A percentile compares a stretch with the other conserved stretches of the same genome.
phyloP scores from a whole-genome alignment of 164 flowering plant genomes.

The Tetracentron sinense region DNA sequence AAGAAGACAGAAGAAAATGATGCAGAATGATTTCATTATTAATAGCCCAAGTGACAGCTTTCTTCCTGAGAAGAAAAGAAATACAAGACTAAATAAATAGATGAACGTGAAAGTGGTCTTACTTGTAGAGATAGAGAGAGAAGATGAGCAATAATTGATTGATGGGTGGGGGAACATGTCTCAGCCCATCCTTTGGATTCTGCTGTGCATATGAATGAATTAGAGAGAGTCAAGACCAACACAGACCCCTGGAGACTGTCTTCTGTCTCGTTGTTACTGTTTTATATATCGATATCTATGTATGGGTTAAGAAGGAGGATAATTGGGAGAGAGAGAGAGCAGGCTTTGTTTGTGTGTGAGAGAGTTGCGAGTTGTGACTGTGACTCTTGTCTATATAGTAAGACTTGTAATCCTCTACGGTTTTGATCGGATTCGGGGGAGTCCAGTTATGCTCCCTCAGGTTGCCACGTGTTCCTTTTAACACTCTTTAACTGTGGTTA shows the following conservation, averaged over 20 bases:
- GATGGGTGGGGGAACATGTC: constrained; percentile 29
- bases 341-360: too few species aligned
- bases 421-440: too few species aligned
- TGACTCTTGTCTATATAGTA: too few species aligned
- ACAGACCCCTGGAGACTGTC: constrained; percentile 6
- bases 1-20: constrained; percentile 30
- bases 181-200: constrained; percentile 29
- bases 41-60: background rate
- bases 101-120: background rate
- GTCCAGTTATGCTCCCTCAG: too few species aligned
- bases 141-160: constrained; percentile 25
- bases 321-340: too few species aligned
- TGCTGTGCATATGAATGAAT: constrained; percentile 11
- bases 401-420: too few species aligned
- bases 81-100: constrained; percentile 21
- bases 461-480: too few species aligned
- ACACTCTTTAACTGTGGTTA: too few species aligned
- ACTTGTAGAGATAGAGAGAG: constrained; percentile 17
- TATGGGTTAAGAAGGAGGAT: background rate
- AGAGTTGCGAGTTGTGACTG: too few species aligned
- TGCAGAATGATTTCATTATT: constrained; percentile 28
- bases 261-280: background rate
- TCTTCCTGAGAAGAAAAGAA: constrained; percentile 1
- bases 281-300: background rate
- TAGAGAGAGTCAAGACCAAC: constrained; percentile 7